Conservation (phyloP, 306 rosid species). For the Medicago ruthenica region DNA sequence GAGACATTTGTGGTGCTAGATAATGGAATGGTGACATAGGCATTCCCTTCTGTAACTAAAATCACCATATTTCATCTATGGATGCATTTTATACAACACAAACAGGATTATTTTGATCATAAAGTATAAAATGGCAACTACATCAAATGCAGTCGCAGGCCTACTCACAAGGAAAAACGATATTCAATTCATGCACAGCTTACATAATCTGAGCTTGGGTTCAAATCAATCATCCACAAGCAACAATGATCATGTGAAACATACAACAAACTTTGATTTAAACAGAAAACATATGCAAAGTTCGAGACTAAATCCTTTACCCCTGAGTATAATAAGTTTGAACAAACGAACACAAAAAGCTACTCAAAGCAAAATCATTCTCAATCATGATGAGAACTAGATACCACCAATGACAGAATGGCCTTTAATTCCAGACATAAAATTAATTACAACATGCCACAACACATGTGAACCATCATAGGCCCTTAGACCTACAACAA, state of each 20-base stretch:
- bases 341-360: constrained; percentile 2
- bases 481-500: not conserved
- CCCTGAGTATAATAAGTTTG: not conserved
- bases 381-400: constrained; percentile 3
- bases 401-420: too few species aligned
- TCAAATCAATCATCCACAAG: constrained; percentile 4
- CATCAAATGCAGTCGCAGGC: not conserved
- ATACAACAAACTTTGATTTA: not conserved
- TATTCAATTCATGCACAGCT: constrained; percentile 17
- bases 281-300: not conserved
- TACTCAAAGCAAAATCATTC: not conserved
- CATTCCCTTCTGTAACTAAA: not conserved
- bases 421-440: too few species aligned
- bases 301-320: not conserved
- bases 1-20: not conserved
- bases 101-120: not conserved
- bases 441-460: too few species aligned
- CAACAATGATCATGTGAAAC: not conserved
- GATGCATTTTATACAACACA: constrained; percentile 2
- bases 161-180: constrained; percentile 1
- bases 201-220: constrained; percentile 3
- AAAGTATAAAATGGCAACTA: not conserved
- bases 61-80: constrained; percentile 8
- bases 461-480: not conserved
- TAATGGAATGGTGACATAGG: constrained; percentile 3